phyloP scores from a whole-genome alignment of 228 moss, liverwort and hornwort species.

The Sphagnum magellanicum region DNA sequence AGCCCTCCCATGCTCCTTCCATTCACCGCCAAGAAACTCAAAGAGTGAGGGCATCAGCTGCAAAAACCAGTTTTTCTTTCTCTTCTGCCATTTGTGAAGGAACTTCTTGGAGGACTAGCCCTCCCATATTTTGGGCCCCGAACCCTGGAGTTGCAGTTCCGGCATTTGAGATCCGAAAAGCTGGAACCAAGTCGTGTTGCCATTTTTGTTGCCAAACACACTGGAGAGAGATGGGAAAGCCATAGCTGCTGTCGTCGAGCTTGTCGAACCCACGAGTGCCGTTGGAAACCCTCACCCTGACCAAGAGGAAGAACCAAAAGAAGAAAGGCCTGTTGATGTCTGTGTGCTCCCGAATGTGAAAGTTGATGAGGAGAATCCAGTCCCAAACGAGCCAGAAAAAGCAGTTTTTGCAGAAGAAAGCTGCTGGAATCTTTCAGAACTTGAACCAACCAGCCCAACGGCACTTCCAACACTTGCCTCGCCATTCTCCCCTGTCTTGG shows the following conservation, averaged over 20 bases:
- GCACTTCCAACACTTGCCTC: slow-evolving; percentile 27
- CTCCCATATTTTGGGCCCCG: slow-evolving; percentile 27
- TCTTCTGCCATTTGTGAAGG: slow-evolving; percentile 92
- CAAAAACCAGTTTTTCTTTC: slow-evolving; percentile 87
- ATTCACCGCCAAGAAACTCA: slow-evolving; percentile 84
- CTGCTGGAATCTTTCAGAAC: slow-evolving; percentile 81
- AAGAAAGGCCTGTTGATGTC: slow-evolving; percentile 47
- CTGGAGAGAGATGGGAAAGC: slow-evolving; percentile 52
- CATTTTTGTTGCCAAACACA: slow-evolving; percentile 73
- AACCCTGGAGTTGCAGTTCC: slow-evolving; percentile 24
- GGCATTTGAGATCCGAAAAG: slow-evolving; percentile 37
- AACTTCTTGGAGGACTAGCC: slow-evolving; percentile 72
- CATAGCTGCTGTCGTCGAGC: slow-evolving; percentile 26
- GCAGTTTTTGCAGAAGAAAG: slow-evolving; percentile 86
- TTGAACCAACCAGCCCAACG: slow-evolving; percentile 51
- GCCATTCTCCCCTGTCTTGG: slow-evolving; percentile 35
- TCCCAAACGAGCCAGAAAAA: slow-evolving; percentile 85
- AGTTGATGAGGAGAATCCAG: slow-evolving; percentile 61
- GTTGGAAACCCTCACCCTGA: slow-evolving; percentile 48
- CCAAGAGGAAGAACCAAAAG: slow-evolving; percentile 54
- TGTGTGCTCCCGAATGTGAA: slow-evolving; percentile 46
- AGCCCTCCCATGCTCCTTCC: slow-evolving; percentile 97
- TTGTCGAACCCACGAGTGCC: slow-evolving; percentile 45
- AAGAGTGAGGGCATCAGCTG: slow-evolving; percentile 84
- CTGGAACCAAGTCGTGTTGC: slow-evolving; percentile 35